Conservation (phyloP, 441 rosid genomes). For the Pelargonium cotyledonis region DNA sequence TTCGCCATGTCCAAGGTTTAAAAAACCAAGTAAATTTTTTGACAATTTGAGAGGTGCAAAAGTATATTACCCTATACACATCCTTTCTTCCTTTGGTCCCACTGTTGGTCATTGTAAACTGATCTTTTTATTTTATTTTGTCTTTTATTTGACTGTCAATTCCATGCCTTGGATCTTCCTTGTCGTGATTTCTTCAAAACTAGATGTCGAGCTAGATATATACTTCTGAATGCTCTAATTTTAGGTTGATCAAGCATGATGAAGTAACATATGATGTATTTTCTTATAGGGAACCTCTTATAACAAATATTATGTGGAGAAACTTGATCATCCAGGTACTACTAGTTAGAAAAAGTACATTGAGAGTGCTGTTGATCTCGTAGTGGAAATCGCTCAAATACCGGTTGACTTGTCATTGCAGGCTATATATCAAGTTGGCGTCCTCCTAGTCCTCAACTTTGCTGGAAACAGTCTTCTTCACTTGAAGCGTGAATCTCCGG, state of each 20-base stretch:
- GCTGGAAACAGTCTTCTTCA: slow-evolving; percentile 53
- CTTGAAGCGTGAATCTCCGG: slow-evolving; percentile 28
- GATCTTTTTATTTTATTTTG: too few relatives aligned
- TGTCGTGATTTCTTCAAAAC: too few relatives aligned
- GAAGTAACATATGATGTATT: not conserved
- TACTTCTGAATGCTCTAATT: not conserved
- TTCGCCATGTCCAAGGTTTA: too few relatives aligned
- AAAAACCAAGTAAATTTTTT: too few relatives aligned
- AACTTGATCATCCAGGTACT: slow-evolving; percentile 82
- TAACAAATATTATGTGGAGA: slow-evolving; percentile 96
- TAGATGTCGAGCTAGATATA: not conserved
- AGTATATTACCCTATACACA: too few relatives aligned
- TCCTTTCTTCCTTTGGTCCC: too few relatives aligned
- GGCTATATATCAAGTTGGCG: slow-evolving; percentile 80
- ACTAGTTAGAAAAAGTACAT: not conserved
- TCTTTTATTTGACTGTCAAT: too few relatives aligned
- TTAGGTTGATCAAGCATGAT: not conserved
- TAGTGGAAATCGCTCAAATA: not conserved
- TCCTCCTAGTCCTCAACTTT: slow-evolving; percentile 74
- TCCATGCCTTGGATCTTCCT: too few relatives aligned
- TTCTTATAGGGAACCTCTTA: slow-evolving; percentile 68
- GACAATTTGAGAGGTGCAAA: too few relatives aligned
- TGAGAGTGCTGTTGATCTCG: not conserved
- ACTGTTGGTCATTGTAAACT: too few relatives aligned
- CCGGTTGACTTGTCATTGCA: slow-evolving; percentile 20